Conservation (phyloP, 352 stramenopile genomes). For the Elongisporangium undulatum region DNA sequence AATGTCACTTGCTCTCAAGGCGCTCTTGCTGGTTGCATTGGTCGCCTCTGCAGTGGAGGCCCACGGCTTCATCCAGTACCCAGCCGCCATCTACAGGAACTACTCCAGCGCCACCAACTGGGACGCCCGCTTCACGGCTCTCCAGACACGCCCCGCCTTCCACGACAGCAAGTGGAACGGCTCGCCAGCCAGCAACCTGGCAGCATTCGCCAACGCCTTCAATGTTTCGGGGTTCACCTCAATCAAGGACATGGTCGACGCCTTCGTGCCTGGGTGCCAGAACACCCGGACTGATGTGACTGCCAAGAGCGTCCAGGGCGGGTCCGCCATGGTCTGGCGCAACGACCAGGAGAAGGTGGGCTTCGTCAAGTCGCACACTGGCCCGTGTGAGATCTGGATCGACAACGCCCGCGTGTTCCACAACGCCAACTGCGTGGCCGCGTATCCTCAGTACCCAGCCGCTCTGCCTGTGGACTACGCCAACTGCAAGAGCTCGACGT, state of each 20-base stretch:
- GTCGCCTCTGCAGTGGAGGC: conserved; percentile 2
- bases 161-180: background rate
- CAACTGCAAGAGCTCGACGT: conserved; percentile 16
- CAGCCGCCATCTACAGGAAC: conserved; percentile 15
- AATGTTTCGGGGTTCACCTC: background rate
- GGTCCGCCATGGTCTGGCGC: background rate
- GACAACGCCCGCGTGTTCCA: conserved; percentile 34
- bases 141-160: background rate
- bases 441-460: conserved; percentile 17
- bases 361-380: conserved; percentile 24
- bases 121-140: background rate
- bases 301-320: background rate
- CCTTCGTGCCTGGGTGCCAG: background rate
- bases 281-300: background rate
- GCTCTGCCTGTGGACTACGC: conserved; percentile 28
- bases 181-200: background rate
- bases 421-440: conserved; percentile 24
- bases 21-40: background rate
- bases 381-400: conserved; percentile 44
- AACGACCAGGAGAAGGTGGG: background rate
- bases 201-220: background rate
- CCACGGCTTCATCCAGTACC: conserved; percentile 22
- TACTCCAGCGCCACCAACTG: conserved; percentile 1
- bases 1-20: background rate
- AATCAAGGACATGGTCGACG: background rate